A percentile compares a stretch with the other conserved stretches of the same genome.
Conservation (phyloP, 2,329 filamentous ascomycete species). For the Cladophialophora carrionii region DNA sequence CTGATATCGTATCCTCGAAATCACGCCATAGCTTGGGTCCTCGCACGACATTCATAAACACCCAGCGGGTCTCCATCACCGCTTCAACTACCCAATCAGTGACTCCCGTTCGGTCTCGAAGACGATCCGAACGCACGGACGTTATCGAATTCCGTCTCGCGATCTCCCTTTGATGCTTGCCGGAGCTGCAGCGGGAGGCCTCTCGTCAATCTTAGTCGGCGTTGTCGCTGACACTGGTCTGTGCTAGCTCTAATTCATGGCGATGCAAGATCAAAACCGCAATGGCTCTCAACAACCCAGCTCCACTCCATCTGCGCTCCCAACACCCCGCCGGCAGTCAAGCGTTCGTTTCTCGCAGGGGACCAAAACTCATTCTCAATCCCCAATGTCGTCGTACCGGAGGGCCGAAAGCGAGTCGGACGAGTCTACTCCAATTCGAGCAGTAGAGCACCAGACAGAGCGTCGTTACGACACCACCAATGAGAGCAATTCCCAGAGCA, state of each 20-base stretch:
- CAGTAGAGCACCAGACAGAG: constrained; percentile 28
- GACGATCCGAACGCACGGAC: not conserved
- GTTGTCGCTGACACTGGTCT: constrained; percentile 11
- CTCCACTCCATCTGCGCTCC: constrained; percentile 15
- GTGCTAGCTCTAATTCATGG: constrained; percentile 16
- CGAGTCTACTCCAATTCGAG: constrained; percentile 36
- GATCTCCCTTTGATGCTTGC: not conserved
- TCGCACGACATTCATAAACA: not conserved
- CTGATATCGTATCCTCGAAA: not conserved
- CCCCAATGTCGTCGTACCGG: constrained; percentile 33
- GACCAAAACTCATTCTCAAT: constrained; percentile 25
- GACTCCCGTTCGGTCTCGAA: not conserved
- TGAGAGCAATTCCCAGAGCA: constrained; percentile 8
- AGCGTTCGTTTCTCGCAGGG: constrained; percentile 36
- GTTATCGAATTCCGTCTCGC: not conserved
- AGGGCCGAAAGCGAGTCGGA: constrained; percentile 27
- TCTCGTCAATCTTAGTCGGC: not conserved
- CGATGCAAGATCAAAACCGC: constrained; percentile 21
- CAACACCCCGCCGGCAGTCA: constrained; percentile 18
- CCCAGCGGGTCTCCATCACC: not conserved
- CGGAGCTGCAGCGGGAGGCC: not conserved
- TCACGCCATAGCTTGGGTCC: constrained; percentile 16
- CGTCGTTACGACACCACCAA: constrained; percentile 34
- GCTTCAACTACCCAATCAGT: not conserved
- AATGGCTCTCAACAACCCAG: constrained; percentile 19